Base-by-base conservation (phyloP, 352 stramenopile genomes). In the Phytopythium sindhum region DNA sequence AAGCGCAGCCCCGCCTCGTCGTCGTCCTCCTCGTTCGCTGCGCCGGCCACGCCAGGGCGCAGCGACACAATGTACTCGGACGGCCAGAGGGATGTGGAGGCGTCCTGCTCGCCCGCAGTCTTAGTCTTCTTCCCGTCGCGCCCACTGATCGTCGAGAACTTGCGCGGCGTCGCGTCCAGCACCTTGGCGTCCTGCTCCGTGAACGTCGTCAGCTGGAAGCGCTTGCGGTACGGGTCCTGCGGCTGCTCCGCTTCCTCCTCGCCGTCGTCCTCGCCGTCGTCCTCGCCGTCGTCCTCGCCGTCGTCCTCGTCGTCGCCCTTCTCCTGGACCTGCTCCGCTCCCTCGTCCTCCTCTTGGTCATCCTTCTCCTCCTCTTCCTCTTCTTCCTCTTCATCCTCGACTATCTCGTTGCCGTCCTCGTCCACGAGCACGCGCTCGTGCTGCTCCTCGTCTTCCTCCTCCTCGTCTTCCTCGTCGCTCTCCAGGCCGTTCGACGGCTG, bases 161-260 rank as follows among this genome's bases (percentile, higher is more conserved):
- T 84, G 45, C 77, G 72, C 15, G 59, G 57, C 23, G 68, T n/a
- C 0, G 63, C 66, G 48, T 83, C 65, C 57, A 86, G 75, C 21
- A 64, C 65, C 23, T 73, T 70, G 1, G 80, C 81, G 39, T 92
- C 76, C 10, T 60, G 50, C 47, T 85, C 77, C 0, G 69, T 70
- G 23, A 91, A 81, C 7, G 72, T 67, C 23, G 73, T 74, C 24
- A 91, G 62, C 11, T 91, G 54, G 58, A 78, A 94, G 4, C 83
- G 80, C 61, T 74, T 70, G 33, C 84, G 74, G 60, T 86, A 94
- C 23, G 81, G 83, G 60, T 92, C 84, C 42, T 83, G 69, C 14
- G 68, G 61, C 15, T 81, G 69, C 9, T 77, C 59, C 58, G 77
- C 63, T 29, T 72, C 65, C 7, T 66, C 66, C 1, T 70, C 60